These are phyloP conservation scores for Cytospora schulzeri DNA, from an alignment of 2,329 filamentous ascomycete genomes.

Conservation along the genomic window DNA sequence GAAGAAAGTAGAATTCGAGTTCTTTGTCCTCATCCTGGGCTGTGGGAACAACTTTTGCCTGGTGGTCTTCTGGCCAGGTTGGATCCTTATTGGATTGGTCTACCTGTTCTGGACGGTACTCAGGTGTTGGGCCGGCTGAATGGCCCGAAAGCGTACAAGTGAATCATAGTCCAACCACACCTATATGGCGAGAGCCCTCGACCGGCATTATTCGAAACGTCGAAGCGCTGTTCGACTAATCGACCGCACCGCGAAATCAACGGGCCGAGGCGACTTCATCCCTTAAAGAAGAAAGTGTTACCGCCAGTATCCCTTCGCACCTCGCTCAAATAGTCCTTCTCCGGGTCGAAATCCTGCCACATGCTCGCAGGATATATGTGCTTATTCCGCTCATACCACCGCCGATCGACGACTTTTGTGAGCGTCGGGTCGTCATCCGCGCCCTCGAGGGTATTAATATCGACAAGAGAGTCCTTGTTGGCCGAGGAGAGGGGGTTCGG, in stretches of 20 bases:
- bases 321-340: slow-evolving; percentile 78
- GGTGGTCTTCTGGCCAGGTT: slow-evolving; percentile 60
- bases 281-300: slow-evolving; percentile 88
- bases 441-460: slow-evolving; percentile 69
- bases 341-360: slow-evolving; percentile 93
- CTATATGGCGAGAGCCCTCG: not conserved
- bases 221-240: not conserved
- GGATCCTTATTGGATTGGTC: slow-evolving; percentile 48
- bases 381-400: slow-evolving; percentile 98
- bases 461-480: slow-evolving; percentile 42
- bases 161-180: slow-evolving; percentile 1
- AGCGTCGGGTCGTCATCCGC: slow-evolving; percentile 73
- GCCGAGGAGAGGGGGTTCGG: slow-evolving; percentile 42
- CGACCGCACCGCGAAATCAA: slow-evolving; percentile 4
- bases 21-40: slow-evolving; percentile 54
- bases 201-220: not conserved
- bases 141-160: slow-evolving; percentile 6
- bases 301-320: slow-evolving; percentile 82
- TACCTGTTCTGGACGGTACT: slow-evolving; percentile 40
- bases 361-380: slow-evolving; percentile 96
- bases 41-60: slow-evolving; percentile 51
- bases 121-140: slow-evolving; percentile 31
- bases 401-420: slow-evolving; percentile 92
- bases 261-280: slow-evolving; percentile 33
- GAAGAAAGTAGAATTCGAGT: slow-evolving; percentile 54